These are phyloP conservation scores for Trypanosomatidae sp. DNA, from an alignment of 208 protist genomes.

Conservation along the genomic window DNA sequence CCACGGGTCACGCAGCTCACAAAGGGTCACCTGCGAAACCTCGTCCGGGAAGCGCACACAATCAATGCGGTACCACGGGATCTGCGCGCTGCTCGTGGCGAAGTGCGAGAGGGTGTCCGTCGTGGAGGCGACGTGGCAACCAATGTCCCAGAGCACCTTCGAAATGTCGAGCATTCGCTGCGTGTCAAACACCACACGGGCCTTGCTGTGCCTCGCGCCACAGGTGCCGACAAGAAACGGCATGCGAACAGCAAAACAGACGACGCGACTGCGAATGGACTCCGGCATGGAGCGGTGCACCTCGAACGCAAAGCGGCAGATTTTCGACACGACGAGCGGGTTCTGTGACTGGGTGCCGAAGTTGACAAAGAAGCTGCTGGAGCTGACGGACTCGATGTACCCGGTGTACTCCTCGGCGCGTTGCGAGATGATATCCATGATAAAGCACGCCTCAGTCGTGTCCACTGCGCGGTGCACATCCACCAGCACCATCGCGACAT, in stretches of 20 bases:
- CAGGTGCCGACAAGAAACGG: conserved; percentile 75
- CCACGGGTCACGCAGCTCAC: conserved; percentile 41
- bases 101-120: conserved; percentile 49
- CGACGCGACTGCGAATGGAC: conserved; percentile 35
- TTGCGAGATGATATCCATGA: conserved; percentile 47
- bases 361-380: conserved; percentile 53
- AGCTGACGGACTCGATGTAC: conserved; percentile 55
- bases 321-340: conserved; percentile 56
- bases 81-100: conserved; percentile 29
- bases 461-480: conserved; percentile 41
- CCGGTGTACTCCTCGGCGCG: conserved; percentile 38
- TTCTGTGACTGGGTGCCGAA: conserved; percentile 68
- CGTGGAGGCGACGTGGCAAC: conserved; percentile 61
- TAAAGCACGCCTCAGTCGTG: conserved; percentile 19
- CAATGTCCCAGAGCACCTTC: conserved; percentile 53
- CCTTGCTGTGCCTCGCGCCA: conserved; percentile 40
- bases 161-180: conserved; percentile 42
- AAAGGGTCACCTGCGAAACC: conserved; percentile 44
- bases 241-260: conserved; percentile 57
- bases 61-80: conserved; percentile 64
- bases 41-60: conserved; percentile 46
- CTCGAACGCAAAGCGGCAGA: conserved; percentile 59
- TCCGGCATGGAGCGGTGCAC: conserved; percentile 37
- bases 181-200: conserved; percentile 41
- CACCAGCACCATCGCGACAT: conserved; percentile 58